These are phyloP conservation scores for Fusarium avenaceum DNA, from an alignment of 2,329 filamentous ascomycete species.

Conservation along the genomic window DNA sequence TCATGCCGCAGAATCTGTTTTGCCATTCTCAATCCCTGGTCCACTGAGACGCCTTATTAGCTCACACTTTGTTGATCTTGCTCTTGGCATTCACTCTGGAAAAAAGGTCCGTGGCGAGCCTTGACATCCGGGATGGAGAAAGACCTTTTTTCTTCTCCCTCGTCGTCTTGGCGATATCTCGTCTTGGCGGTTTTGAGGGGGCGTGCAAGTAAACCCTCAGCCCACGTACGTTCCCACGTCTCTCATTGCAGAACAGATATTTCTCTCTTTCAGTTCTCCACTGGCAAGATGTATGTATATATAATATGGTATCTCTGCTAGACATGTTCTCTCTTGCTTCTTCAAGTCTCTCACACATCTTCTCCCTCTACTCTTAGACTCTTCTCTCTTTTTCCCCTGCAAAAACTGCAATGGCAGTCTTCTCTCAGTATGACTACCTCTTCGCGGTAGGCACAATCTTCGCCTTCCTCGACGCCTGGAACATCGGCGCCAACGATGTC, in stretches of 20 bases:
- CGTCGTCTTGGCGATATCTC: constrained; percentile 30
- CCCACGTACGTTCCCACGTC: background rate
- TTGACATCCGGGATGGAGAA: constrained; percentile 4
- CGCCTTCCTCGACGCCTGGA: constrained; percentile 76
- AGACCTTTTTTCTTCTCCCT: constrained; percentile 8
- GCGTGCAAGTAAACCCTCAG: constrained; percentile 19
- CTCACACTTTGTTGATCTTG: constrained; percentile 30
- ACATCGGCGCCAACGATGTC: constrained; percentile 76
- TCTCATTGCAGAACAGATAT: constrained; percentile 1
- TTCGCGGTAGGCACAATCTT: constrained; percentile 75
- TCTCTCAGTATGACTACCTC: constrained; percentile 71
- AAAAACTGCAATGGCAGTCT: constrained; percentile 40
- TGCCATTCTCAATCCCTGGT: background rate
- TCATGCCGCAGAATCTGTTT: background rate
- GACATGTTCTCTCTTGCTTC: background rate
- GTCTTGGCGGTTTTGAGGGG: constrained; percentile 16
- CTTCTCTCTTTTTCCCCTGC: no score
- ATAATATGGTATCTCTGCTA: constrained; percentile 22
- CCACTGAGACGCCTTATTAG: background rate
- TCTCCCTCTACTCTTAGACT: background rate
- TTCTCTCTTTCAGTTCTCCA: constrained; percentile 7
- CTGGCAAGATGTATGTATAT: constrained; percentile 14
- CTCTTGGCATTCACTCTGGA: constrained; percentile 33
- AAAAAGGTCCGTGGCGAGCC: constrained; percentile 25
- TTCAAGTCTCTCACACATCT: constrained; percentile 22